A percentile compares a stretch with the other conserved stretches of the same genome.
phyloP scores from a whole-genome alignment of 2,329 filamentous ascomycete species.

The Colletotrichum sp. region DNA sequence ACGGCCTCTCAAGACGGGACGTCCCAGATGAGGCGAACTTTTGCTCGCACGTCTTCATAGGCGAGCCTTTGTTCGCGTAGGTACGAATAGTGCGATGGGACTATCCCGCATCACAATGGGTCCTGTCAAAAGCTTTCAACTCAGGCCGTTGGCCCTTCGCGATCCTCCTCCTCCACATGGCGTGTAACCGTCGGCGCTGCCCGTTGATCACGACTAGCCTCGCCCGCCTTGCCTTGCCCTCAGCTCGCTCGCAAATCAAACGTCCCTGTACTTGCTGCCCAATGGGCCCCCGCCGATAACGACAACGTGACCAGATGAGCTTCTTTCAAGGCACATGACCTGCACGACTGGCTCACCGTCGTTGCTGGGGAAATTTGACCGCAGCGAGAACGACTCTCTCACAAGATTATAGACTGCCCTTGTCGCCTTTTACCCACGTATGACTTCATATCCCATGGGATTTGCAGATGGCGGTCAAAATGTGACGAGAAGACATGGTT shows the following conservation, averaged over 20 bases:
- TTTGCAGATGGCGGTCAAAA: conserved; percentile 19
- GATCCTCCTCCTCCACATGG: not conserved
- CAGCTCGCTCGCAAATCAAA: conserved; percentile 20
- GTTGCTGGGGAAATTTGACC: not conserved
- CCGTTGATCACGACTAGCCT: conserved; percentile 11
- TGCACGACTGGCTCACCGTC: conserved; percentile 8
- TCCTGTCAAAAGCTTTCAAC: not conserved
- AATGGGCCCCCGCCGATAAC: conserved; percentile 10
- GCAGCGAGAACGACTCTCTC: not conserved
- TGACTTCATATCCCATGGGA: conserved; percentile 14
- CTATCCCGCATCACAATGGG: conserved; percentile 6
- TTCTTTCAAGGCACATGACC: conserved; percentile 14
- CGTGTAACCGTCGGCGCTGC: conserved; percentile 1
- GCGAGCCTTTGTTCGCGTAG: not conserved
- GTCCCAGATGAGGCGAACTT: not conserved
- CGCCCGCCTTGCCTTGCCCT: conserved; percentile 22
- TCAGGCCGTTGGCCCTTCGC: not conserved
- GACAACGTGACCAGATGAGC: conserved; percentile 5
- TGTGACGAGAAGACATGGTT: conserved; percentile 21
- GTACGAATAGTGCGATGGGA: not conserved
- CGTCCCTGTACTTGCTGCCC: conserved; percentile 11
- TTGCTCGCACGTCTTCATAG: not conserved
- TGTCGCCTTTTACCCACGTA: not conserved
- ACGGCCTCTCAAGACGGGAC: not conserved
- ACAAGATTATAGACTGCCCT: not conserved